Conservation (phyloP, 345 rosid genomes). For the Kernera saxatilis region DNA sequence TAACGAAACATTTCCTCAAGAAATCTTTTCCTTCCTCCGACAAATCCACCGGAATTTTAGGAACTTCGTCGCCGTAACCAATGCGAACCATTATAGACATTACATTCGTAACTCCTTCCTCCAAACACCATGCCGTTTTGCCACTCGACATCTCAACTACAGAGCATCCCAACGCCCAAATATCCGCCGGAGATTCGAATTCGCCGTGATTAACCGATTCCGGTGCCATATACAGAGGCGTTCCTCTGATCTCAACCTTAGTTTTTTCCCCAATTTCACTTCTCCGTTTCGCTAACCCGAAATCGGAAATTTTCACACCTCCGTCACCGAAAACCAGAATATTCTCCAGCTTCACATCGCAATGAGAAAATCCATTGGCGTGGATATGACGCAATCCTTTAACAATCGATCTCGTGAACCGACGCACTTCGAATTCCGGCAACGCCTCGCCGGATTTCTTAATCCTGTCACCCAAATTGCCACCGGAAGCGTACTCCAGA, state of each 20-base stretch:
- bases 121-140: constrained; percentile 51
- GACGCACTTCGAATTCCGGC: constrained; percentile 43
- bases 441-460: constrained; percentile 35
- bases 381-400: constrained; percentile 56
- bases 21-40: constrained; percentile 76
- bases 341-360: constrained; percentile 59
- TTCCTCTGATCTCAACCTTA: constrained; percentile 50
- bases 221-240: constrained; percentile 72
- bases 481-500: constrained; percentile 66
- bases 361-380: constrained; percentile 52
- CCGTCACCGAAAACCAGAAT: constrained; percentile 44
- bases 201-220: constrained; percentile 54
- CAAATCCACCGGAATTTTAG: constrained; percentile 45
- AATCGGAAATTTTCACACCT: constrained; percentile 58
- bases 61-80: constrained; percentile 44
- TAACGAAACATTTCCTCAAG: constrained; percentile 48
- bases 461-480: constrained; percentile 42
- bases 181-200: constrained; percentile 56
- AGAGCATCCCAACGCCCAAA: constrained; percentile 83
- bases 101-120: constrained; percentile 10
- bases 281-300: constrained; percentile 58
- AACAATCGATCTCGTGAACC: constrained; percentile 48
- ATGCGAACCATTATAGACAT: constrained; percentile 44
- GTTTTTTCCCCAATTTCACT: not conserved
- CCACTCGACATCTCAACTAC: constrained; percentile 79